Percentiles rank a stretch among this genome's conserved stretches.
These are phyloP conservation scores for Calonectria henricotiae DNA, from an alignment of 2,329 filamentous ascomycete species.

Conservation along the genomic window DNA sequence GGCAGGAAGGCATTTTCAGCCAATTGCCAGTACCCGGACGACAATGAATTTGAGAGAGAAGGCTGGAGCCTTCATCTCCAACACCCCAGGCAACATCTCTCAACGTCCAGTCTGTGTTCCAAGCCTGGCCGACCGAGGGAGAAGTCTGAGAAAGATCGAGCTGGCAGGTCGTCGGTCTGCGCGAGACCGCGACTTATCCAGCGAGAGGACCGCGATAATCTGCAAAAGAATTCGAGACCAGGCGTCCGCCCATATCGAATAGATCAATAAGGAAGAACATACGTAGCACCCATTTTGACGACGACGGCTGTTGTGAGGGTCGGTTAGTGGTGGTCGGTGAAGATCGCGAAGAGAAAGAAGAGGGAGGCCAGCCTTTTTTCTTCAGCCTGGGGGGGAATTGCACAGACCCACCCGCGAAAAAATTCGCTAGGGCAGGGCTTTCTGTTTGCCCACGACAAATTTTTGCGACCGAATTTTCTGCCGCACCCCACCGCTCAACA, in stretches of 20 bases:
- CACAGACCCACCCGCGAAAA: slow-evolving; percentile 30
- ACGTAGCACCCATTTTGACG: slow-evolving; percentile 70
- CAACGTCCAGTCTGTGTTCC: slow-evolving; percentile 65
- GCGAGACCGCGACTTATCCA: slow-evolving; percentile 67
- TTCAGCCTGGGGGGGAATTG: slow-evolving; percentile 39
- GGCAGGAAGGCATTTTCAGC: slow-evolving; percentile 52
- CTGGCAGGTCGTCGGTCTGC: slow-evolving; percentile 70
- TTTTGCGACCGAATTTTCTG: slow-evolving; percentile 55
- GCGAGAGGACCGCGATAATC: slow-evolving; percentile 91
- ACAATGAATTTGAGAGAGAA: slow-evolving; percentile 87
- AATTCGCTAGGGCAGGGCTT: slow-evolving; percentile 58
- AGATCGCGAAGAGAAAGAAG: slow-evolving; percentile 39
- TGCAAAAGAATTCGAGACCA: slow-evolving; percentile 70
- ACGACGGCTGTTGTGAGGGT: slow-evolving; percentile 59
- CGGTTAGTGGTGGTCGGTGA: slow-evolving; percentile 60
- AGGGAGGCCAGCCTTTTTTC: slow-evolving; percentile 42
- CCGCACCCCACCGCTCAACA: slow-evolving; percentile 58
- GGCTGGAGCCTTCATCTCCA: slow-evolving; percentile 80
- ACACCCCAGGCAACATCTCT: slow-evolving; percentile 80
- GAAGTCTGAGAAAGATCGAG: slow-evolving; percentile 82
- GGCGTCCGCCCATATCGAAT: slow-evolving; percentile 59
- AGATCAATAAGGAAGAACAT: slow-evolving; percentile 63
- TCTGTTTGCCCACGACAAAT: slow-evolving; percentile 46
- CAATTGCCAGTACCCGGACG: slow-evolving; percentile 57
- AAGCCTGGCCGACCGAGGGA: slow-evolving; percentile 71